Conservation (phyloP, 495 filamentous ascomycete species). For the Xylaria grammica region DNA sequence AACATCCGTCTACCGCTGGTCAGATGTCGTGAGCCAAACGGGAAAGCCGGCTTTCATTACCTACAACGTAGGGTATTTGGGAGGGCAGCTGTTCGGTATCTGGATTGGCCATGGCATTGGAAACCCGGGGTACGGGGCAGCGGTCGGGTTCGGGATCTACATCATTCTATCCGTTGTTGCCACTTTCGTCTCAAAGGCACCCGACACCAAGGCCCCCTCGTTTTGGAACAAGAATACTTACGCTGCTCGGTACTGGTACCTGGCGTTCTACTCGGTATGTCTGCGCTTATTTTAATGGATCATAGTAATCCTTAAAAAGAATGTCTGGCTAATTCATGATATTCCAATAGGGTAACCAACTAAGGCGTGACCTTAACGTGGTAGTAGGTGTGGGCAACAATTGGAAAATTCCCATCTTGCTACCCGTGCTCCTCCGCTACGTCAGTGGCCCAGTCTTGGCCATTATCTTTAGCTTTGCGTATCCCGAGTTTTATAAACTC, state of each 20-base stretch:
- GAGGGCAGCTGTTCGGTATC: slow-evolving; percentile 42
- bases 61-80: slow-evolving; percentile 46
- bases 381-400: slow-evolving; percentile 35
- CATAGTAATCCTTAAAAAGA: background rate
- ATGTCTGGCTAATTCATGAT: background rate
- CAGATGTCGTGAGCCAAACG: slow-evolving; percentile 40
- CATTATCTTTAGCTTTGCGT: slow-evolving; percentile 50
- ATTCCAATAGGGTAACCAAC: slow-evolving; percentile 19
- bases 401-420: slow-evolving; percentile 46
- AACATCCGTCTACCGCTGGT: slow-evolving; percentile 20
- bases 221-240: slow-evolving; percentile 40
- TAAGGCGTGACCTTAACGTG: slow-evolving; percentile 22
- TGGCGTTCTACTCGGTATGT: slow-evolving; percentile 25
- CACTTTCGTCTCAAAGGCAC: slow-evolving; percentile 31
- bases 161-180: slow-evolving; percentile 10
- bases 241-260: slow-evolving; percentile 22
- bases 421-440: slow-evolving; percentile 44
- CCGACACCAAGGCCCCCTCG: slow-evolving; percentile 29
- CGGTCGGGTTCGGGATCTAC: slow-evolving; percentile 34
- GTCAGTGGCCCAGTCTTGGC: slow-evolving; percentile 43
- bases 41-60: slow-evolving; percentile 35
- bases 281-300: background rate
- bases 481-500: slow-evolving; percentile 44
- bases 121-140: slow-evolving; percentile 35
- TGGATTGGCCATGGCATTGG: slow-evolving; percentile 37